Conservation (phyloP, 495 filamentous ascomycete species). For the Aspergillus cristatus region DNA sequence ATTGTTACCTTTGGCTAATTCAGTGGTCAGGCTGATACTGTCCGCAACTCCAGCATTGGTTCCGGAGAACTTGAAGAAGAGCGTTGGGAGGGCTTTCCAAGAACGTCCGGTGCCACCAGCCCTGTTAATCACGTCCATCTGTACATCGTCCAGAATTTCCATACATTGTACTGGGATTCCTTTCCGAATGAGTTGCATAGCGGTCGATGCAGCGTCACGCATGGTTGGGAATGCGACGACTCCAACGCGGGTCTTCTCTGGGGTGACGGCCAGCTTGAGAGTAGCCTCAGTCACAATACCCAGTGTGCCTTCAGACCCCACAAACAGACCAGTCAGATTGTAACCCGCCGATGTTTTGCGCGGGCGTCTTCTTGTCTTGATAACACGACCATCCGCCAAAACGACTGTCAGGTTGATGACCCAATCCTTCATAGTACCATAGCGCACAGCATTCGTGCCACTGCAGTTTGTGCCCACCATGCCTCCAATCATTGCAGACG, state of each 20-base stretch:
- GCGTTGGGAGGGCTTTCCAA: slow-evolving; percentile 74
- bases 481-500: slow-evolving; percentile 73
- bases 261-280: slow-evolving; percentile 73
- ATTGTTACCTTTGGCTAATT: slow-evolving; percentile 53
- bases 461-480: slow-evolving; percentile 94
- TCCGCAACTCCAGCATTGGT: slow-evolving; percentile 70
- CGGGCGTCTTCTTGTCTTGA: slow-evolving; percentile 60
- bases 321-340: slow-evolving; percentile 74
- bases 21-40: slow-evolving; percentile 64
- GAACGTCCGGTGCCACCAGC: slow-evolving; percentile 59
- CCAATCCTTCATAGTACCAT: slow-evolving; percentile 97
- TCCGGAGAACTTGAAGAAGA: slow-evolving; percentile 93
- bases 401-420: slow-evolving; percentile 86
- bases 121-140: slow-evolving; percentile 87
- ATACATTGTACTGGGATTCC: slow-evolving; percentile 82
- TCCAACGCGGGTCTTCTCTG: slow-evolving; percentile 70
- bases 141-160: slow-evolving; percentile 87
- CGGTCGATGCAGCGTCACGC: slow-evolving; percentile 71
- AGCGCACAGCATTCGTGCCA: slow-evolving; percentile 88
- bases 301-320: slow-evolving; percentile 88
- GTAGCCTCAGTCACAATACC: slow-evolving; percentile 83
- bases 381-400: slow-evolving; percentile 80
- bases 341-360: slow-evolving; percentile 81
- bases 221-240: slow-evolving; percentile 73
- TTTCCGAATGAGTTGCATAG: slow-evolving; percentile 65